Evolutionary conservation across 1,139 yeast species (phyloP), one percentile per base, ranked within the genome.

Genomic region (Magnusiomyces fungicola): DNA sequence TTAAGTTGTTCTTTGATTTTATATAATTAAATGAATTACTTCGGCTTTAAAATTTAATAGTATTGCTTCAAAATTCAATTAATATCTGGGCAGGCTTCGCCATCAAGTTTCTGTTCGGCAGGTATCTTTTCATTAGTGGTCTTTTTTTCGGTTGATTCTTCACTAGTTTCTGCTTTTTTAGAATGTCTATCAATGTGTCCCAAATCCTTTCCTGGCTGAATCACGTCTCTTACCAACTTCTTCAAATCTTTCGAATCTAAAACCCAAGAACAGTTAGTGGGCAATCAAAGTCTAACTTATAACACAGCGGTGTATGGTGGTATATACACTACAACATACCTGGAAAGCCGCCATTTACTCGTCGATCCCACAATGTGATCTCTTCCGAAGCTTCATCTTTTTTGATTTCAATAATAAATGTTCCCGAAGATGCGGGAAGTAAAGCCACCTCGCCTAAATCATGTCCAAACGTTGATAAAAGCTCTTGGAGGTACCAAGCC

Each of bases 401-500:
- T 4, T 66, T 64, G 2, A 76, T 65, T 2, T 66, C 64, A 10
- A 80, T 73, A 33, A 67, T 62, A 56, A 80, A 80, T 7, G 75
- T 73, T 1, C 86, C 86, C 3, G 80, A 67, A 2, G 67, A 68
- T 3, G 72, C 71, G 2, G 86, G 85, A 4, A 68, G 62, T 51
- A 81, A 61, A 0, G 79, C 68, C 2, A 80, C 75, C 50, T 80
- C 82, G 10, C 79, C 80, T 3, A 80, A 57, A 50, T 69, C 64
- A 51, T 67, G 59, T 48, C 76, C 78, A 60, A 80, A 81, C 0
- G 87, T 81, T 50, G 79, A 79, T 29, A 80, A 62, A 2, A 81
- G 68, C 61, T 80, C 87, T 58, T 80, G 86, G 23, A 74, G 68
- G 53, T 79, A 79, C 86, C 86, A 81, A 0, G 80, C 73, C 1